Percentiles rank a stretch among this genome's conserved stretches.
phyloP scores from a whole-genome alignment of 2,329 filamentous ascomycete genomes.

The Diaporthe citrichinensis region DNA sequence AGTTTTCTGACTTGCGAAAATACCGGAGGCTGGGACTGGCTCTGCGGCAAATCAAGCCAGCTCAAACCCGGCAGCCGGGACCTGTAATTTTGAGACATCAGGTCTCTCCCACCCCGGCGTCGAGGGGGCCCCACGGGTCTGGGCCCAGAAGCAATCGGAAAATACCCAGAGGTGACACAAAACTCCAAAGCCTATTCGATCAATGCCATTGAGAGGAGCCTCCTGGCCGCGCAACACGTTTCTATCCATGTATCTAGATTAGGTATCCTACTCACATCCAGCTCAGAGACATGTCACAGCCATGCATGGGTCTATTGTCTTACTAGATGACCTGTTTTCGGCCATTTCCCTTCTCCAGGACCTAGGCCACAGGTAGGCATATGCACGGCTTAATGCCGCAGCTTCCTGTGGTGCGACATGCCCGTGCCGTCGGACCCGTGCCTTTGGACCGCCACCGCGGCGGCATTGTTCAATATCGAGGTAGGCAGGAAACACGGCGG shows the following conservation, averaged over 20 bases:
- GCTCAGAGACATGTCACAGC: constrained; percentile 11
- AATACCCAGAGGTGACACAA: constrained; percentile 1
- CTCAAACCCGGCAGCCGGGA: constrained; percentile 14
- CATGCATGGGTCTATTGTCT: constrained; percentile 14
- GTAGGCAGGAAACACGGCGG: not conserved
- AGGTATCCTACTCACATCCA: not conserved
- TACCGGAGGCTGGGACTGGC: constrained; percentile 8
- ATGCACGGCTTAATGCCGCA: constrained; percentile 21
- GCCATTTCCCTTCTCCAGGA: not conserved
- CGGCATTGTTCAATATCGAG: constrained; percentile 14
- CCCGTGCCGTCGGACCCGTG: constrained; percentile 29
- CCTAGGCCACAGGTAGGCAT: not conserved
- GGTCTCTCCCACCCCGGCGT: not conserved
- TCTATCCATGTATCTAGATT: not conserved
- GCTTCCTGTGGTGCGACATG: constrained; percentile 16
- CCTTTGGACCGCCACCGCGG: constrained; percentile 8
- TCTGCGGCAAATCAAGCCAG: constrained; percentile 14
- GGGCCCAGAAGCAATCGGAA: constrained; percentile 9
- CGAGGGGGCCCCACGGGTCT: not conserved
- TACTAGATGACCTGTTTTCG: not conserved
- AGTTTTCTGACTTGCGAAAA: not conserved
- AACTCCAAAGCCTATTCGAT: constrained; percentile 21
- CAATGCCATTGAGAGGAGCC: constrained; percentile 1
- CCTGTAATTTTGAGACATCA: constrained; percentile 24
- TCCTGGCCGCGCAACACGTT: not conserved